phyloP scores from a whole-genome alignment of 768 basidiomycete genomes.

The Galerina marginata region DNA sequence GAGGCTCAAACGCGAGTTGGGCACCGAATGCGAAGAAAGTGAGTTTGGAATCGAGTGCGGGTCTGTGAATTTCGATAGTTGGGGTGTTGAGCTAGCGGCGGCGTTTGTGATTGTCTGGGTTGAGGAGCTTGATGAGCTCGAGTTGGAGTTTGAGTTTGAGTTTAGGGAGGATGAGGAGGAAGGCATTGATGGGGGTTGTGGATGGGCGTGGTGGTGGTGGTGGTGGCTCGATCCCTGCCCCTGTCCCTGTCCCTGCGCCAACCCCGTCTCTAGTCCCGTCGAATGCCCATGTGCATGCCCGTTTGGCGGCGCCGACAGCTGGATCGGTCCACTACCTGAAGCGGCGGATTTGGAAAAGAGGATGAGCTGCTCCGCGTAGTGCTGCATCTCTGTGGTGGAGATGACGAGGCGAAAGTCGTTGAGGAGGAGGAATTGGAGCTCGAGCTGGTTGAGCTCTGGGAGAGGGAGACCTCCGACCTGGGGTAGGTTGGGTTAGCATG shows the following conservation, averaged over 20 bases:
- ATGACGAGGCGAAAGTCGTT: conserved; percentile 95
- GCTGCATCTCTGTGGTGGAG: conserved; percentile 89
- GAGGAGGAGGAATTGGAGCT: conserved; percentile 94
- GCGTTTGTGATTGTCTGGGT: conserved; percentile 7
- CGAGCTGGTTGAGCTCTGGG: conserved; percentile 92
- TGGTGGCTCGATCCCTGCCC: not conserved
- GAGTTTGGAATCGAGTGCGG: not conserved
- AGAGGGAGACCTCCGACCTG: conserved; percentile 96
- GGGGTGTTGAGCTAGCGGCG: too few species aligned
- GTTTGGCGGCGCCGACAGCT: conserved; percentile 11
- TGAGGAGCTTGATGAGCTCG: conserved; percentile 17
- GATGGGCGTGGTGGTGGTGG: conserved; percentile 3
- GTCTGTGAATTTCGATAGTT: not conserved
- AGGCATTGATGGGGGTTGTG: not conserved
- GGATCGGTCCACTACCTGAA: conserved; percentile 1
- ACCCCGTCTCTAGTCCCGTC: not conserved
- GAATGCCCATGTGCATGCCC: conserved; percentile 10
- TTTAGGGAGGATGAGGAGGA: not conserved
- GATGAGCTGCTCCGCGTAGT: conserved; percentile 90
- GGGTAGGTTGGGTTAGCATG: not conserved
- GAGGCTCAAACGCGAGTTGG: not conserved
- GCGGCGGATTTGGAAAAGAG: conserved; percentile 57
- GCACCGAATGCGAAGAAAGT: not conserved
- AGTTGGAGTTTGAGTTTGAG: not conserved
- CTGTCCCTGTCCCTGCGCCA: not conserved